Evolutionary conservation across 805 yeast genomes (phyloP), one percentile per base, ranked within the genome.

Genomic region (Candida xiaguanensis): DNA sequence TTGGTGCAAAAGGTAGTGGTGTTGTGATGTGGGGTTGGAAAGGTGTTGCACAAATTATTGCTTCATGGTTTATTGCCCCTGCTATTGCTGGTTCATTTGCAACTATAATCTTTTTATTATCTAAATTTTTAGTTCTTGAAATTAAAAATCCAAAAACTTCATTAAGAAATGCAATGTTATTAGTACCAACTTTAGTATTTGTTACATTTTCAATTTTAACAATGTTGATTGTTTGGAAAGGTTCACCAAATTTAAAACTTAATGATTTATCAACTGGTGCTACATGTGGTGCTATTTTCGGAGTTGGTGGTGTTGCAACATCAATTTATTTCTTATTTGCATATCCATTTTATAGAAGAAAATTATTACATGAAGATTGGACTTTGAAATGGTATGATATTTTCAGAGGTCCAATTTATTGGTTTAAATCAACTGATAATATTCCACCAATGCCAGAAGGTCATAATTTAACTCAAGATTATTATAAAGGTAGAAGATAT

Each of bases 51-150:
- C 82, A 80, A 58, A 83, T 83, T 46, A 76, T 79, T 44, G 90
- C 91, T 3, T 79, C 89, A 9, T 84, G 90, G 90, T 79, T 80
- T 53, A 78, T 83, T 62, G 89, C 91, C 5, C 91, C 91, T 12
- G 56, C 69, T 15, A 65, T 83, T 42, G 83, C 90, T 12, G 91
- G 88, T 44, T 51, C 57, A 26, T 74, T 84, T 46, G 78, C 87
- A 3, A 58, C 83, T 3, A 61, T 75, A 31, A 56, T 80, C 37
- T 84, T 82, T 56, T 60, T 80, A 40, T 58, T 75, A 36, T 74
- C 82, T 40, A 85, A 84, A 57, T 80, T 55, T 49, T 51, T 59
- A 39, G 85, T 84, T 28, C 66, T 84, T 52, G 87, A 82, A 53
- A 61, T 78, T 53, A 75, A 74, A 50, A 59, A 74, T 43, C 46